Evolutionary conservation across 2,329 filamentous ascomycete species (phyloP), one percentile per base, ranked within the genome.

Genomic region (Proliferodiscus dingleyae): DNA sequence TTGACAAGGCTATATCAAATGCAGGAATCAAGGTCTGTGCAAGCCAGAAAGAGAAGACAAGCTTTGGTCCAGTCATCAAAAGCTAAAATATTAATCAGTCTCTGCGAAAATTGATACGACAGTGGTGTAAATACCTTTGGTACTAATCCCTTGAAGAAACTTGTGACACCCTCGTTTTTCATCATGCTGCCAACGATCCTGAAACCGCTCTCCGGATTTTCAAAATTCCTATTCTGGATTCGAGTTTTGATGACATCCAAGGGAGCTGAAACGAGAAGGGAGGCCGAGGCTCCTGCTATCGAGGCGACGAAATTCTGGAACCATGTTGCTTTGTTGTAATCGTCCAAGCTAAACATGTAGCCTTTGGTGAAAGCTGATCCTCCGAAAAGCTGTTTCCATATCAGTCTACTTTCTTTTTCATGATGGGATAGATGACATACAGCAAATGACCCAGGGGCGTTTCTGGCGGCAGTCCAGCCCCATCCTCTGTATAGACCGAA

Each of bases 1-100:
- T 61, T 9, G 58, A 56, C n/a, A 65, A 45, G 10, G 59, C 62
- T 38, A 81, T 80, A 62, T 80, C 87, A 68, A 97, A 97, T 30
- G 89, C 85, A 41, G 93, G 93, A 64, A 98, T 98, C 61, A 98
- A 75, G 23, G 93, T 97, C 76, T 98, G 93, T 47, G 93, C 93
- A 64, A 98, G 81, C 93, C 93, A 98, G 83, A 98, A 98, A 51
- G 90, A 96, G 76, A 98, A 98, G 53, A 97, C 93, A 50, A 98
- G 79, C 80, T 98, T 98, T 53, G 93, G 93, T 19, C 93, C 94
- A 13, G 93, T 98, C 93, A 98, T 98, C 63, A 98, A 78, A 55
- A 98, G 81, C 85, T 83, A 50, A 46, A 33, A 16, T n/a, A 34
- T 59, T 43, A 56, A 46, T 43, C 36, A 15, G 5, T 19, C 19